A percentile compares a stretch with the other conserved stretches of the same genome.
phyloP scores from a whole-genome alignment of 495 filamentous ascomycete genomes.

The Acidomyces sp. region DNA sequence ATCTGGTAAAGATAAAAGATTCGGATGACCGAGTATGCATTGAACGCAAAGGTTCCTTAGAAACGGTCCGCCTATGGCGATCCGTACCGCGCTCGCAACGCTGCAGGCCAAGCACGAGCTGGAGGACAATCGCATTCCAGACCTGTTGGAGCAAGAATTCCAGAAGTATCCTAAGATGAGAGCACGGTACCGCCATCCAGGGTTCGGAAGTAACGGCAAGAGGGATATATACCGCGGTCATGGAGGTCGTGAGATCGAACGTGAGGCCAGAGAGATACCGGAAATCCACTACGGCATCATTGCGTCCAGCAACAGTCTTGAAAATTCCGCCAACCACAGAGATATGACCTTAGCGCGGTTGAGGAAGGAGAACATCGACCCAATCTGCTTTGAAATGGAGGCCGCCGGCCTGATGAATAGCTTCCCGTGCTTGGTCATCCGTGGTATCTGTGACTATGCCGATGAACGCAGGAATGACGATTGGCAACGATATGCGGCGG shows the following conservation, averaged over 20 bases:
- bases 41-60: not conserved
- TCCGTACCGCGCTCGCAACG: conserved; percentile 2
- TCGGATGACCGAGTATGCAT: not conserved
- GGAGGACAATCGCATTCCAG: not conserved
- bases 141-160: not conserved
- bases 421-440: conserved; percentile 2
- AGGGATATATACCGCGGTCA: too few species aligned
- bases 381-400: conserved; percentile 26
- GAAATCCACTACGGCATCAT: conserved; percentile 30
- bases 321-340: conserved; percentile 20
- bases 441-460: conserved; percentile 20
- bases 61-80: conserved; percentile 2
- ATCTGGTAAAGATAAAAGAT: conserved; percentile 16
- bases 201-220: too few species aligned
- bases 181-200: conserved; percentile 1
- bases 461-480: conserved; percentile 24
- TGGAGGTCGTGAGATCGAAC: too few species aligned
- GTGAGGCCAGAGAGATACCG: conserved; percentile 1
- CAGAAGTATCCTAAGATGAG: conserved; percentile 2
- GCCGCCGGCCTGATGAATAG: conserved; percentile 20
- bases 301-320: conserved; percentile 30
- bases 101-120: conserved; percentile 1
- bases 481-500: conserved; percentile 23
- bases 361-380: too few species aligned
- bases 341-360: too few species aligned